Conservation (phyloP, 495 filamentous ascomycete species). For the Penicillium dipodomyicola region DNA sequence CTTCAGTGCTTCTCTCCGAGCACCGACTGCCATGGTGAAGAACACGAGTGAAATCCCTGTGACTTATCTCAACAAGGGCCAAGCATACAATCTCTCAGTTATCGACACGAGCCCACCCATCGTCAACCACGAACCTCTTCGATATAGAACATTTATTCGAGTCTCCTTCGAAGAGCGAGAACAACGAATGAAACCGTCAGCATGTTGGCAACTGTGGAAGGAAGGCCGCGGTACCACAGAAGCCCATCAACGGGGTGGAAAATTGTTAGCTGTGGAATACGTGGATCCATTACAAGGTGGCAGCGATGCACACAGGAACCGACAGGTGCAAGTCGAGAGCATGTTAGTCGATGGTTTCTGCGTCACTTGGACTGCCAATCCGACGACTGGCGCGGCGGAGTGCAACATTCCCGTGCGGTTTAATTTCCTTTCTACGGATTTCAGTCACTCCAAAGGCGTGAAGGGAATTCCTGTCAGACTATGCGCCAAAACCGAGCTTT, state of each 20-base stretch:
- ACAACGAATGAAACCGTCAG: constrained; percentile 73
- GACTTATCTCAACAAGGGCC: constrained; percentile 96
- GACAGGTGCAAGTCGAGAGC: constrained; percentile 73
- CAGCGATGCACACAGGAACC: constrained; percentile 66
- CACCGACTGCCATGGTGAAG: constrained; percentile 95
- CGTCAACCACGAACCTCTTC: constrained; percentile 47
- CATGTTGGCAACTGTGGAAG: constrained; percentile 96
- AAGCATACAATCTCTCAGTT: constrained; percentile 80
- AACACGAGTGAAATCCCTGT: constrained; percentile 83
- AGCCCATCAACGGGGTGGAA: constrained; percentile 82
- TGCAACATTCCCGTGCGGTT: constrained; percentile 87
- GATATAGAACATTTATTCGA: constrained; percentile 82
- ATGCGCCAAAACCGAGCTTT: constrained; percentile 80
- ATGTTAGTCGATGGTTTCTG: constrained; percentile 91
- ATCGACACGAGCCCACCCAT: constrained; percentile 56
- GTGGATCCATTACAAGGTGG: constrained; percentile 73
- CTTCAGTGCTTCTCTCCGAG: constrained; percentile 85
- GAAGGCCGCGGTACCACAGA: constrained; percentile 86
- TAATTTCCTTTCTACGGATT: constrained; percentile 97
- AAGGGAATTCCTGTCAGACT: constrained; percentile 92
- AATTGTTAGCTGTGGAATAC: constrained; percentile 88
- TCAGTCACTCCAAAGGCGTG: constrained; percentile 96
- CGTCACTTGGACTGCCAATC: constrained; percentile 76
- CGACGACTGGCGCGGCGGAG: constrained; percentile 57
- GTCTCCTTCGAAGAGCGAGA: constrained; percentile 94